Evolutionary conservation across 768 basidiomycete species (phyloP), one percentile per base, ranked within the genome.

Genomic region (Tylopilus intermedius): DNA sequence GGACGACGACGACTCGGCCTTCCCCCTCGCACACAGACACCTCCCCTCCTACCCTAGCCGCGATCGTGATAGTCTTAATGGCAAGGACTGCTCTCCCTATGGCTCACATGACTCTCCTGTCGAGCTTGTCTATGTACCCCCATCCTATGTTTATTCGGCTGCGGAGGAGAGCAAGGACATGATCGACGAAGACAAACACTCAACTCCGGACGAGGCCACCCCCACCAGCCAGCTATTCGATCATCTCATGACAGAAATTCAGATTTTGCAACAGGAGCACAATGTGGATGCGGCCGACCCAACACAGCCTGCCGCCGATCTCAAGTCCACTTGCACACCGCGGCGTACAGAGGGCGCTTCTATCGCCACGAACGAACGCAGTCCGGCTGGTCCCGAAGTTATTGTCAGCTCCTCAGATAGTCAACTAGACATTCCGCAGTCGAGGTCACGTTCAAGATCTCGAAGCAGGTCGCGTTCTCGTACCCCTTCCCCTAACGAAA

Each of bases 121-220:
- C 37, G 84, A 86, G 55, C 74, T 88, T 57, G 86, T 88, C 22
- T 88, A 87, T 62, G 83, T 84, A 14, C 86, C 86, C 1, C 72
- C 76, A n/a, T 62, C 67, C 4, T 75, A 72, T 54, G 14, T 58
- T 27, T 63, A 60, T 50, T 56, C 63, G 2, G 15, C 61, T 18
- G 18, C 39, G 1, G 60, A 58, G 9, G 60, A 58, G 42, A 44
- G 41, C 27, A 69, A 64, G 32, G 55, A 56, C 26, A 59, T 55
- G 8, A 58, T 54, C 54, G 44, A 56, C 15, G 60, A 27, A 24
- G 65, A 67, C 33, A 56, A 51, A 15, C 58, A 48, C 11, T 51
- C 64, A 8, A 52, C 53, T 37, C 50, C 58, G 46, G 61, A 65
- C 30, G 65, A 62, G 30, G 26, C 52, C 35, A 48, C 49, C 33